A percentile compares a stretch with the other conserved stretches of the same genome.
phyloP scores from a whole-genome alignment of 2,329 filamentous ascomycete species.

The Apiospora pterosperma region DNA sequence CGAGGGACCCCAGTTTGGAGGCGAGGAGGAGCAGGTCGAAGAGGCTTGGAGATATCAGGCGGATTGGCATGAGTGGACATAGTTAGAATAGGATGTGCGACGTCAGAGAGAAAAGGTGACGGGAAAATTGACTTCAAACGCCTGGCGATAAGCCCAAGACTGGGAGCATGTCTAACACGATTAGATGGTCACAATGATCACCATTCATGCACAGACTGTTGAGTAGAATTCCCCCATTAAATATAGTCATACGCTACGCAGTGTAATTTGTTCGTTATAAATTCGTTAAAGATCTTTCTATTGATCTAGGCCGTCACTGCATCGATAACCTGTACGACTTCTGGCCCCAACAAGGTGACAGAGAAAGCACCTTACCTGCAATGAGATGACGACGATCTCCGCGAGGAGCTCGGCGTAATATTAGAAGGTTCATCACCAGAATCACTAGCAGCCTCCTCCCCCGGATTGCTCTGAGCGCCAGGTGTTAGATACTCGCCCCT shows the following conservation, averaged over 20 bases:
- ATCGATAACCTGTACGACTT: too few species aligned
- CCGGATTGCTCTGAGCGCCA: neutral
- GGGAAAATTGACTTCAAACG: too few species aligned
- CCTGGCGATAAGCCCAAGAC: too few species aligned
- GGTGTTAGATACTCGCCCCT: slow-evolving; percentile 27
- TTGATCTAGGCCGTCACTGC: too few species aligned
- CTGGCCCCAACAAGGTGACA: neutral
- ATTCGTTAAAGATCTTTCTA: too few species aligned
- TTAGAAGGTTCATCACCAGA: neutral
- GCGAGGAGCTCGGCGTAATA: neutral
- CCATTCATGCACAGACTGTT: too few species aligned
- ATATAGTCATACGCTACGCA: too few species aligned
- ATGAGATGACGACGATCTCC: neutral
- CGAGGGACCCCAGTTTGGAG: slow-evolving; percentile 39
- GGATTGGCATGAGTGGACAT: neutral
- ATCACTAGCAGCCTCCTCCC: neutral
- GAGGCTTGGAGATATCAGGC: neutral
- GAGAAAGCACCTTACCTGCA: neutral
- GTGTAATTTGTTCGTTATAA: too few species aligned
- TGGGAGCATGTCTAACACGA: too few species aligned
- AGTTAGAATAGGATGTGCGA: neutral
- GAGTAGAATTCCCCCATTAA: too few species aligned
- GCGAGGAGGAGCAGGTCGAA: neutral
- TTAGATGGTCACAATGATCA: too few species aligned
- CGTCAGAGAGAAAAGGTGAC: neutral